Base-by-base conservation (phyloP, 805 yeast genomes). In the Schizosaccharomyces octosporus region DNA sequence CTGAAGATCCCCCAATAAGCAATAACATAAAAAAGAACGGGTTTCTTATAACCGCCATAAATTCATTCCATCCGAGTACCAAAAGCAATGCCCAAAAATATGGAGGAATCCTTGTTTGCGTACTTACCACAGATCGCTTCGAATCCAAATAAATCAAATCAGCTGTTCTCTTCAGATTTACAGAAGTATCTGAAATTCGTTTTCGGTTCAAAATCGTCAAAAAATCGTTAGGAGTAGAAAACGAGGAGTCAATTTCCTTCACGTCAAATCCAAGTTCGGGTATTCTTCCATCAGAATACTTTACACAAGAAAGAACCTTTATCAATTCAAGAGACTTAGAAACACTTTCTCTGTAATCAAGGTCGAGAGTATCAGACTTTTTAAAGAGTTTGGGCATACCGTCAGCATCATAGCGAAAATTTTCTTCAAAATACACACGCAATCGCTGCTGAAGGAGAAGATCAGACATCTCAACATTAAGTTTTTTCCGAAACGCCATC, bases 61-160 rank as follows among this genome's bases (percentile, higher is more conserved):
- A 83, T 75, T 93, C 97, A 71, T 89, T 89, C 96, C 96, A 93
- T 9, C 98, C 98, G 27, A 93, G 74, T 2, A 85, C 81, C 1
- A 84, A 70, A 29, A 93, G 73, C 15, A 90, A 68, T 11, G 81
- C 72, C 72, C 87, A 88, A 62, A 93, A 80, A 75, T 84, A 93
- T 65, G 81, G 75, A 3, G 98, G 98, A 62, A 93, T 84, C 63
- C 83, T 82, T 0, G 95, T 81, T 13, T 81, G 79, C 59, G 84
- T 82, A 64, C 82, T 84, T 59, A 88, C 78, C 61, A 86, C 81
- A 2, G 95, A 85, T 65, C 97, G 80, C 71, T 86, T 89, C 21
- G 97, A 88, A 67, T 89, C 97, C 59, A 90, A 75, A 64, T 81
- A 89, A 57, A 83, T 77, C 9, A 89, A 80, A 69, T 88, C 95